Base-by-base conservation (phyloP, 2,329 filamentous ascomycete species). In the Penicillium corylophilum region DNA sequence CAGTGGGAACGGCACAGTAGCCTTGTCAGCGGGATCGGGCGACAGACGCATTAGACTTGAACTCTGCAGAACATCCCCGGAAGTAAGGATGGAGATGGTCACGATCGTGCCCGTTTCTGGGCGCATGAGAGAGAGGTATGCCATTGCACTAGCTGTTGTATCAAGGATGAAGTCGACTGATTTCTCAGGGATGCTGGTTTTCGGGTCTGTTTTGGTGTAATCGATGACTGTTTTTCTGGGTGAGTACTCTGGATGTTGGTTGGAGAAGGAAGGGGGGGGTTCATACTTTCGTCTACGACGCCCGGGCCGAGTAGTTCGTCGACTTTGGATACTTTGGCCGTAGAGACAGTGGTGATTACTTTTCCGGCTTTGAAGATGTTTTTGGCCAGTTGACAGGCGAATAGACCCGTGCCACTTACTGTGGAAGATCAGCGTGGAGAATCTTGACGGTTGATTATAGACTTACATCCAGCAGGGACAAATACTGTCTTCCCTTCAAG, bases 321-420 rank as follows among this genome's bases (percentile, higher is more conserved):
- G 0, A 81, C 78, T 22, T 76, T 65, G 3, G 66, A 51, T 35
- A 82, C 53, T 64, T 83, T 83, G 9, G 69, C 51, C 22, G 80
- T 81, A 8, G 79, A 82, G 1, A 78, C 77, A 0, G 79, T 81
- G 0, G 78, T 72, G 43, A 83, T 75, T 48, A 82, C 67, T 44
- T 67, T 73, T 0, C 62, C 62, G 1, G 88, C 80, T 2, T 74
- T 73, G 46, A 78, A 81, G 5, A 77, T 69, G 26, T 78, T 79
- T 56, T 77, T 79, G 2, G 78, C 75, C 1, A 82, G 60, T 62
- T 82, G 79, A 22, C 77, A 71, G 0, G 67, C 75, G 16, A 75
- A 62, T 2, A 70, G 70, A 0, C 80, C 79, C 1, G 74, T 76
- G 0, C 73, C 77, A 53, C 79, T 75, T 26, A 82, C 61, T 65